Conservation (phyloP, 2,329 filamentous ascomycete genomes). For the Scopulariopsis brevicaulis region DNA sequence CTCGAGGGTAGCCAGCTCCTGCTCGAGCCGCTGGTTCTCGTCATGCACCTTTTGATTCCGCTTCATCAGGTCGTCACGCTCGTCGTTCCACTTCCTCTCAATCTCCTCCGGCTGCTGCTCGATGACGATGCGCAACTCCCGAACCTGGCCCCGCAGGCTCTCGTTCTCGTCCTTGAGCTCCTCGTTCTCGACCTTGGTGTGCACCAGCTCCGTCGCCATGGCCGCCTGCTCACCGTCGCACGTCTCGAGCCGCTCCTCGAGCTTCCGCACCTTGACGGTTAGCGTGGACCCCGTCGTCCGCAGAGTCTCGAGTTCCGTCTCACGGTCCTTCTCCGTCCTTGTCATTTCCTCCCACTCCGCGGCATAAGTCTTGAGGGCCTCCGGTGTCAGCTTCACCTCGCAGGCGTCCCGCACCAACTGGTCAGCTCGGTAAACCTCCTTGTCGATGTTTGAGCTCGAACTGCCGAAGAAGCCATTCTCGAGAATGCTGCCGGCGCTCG, state of each 20-base stretch:
- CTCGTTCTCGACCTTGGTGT: conserved; percentile 87
- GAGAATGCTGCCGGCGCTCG: conserved; percentile 82
- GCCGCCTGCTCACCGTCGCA: conserved; percentile 85
- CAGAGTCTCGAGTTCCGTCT: conserved; percentile 68
- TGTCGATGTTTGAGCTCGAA: conserved; percentile 78
- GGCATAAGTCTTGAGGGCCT: conserved; percentile 71
- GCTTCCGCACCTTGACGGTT: conserved; percentile 63
- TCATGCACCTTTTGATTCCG: conserved; percentile 89
- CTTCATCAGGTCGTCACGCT: conserved; percentile 87
- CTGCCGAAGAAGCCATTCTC: conserved; percentile 97
- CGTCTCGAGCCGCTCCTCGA: conserved; percentile 81
- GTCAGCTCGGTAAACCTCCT: conserved; percentile 92
- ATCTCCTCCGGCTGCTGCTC: conserved; percentile 84
- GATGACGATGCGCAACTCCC: conserved; percentile 75
- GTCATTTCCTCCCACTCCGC: conserved; percentile 89
- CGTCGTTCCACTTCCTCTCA: conserved; percentile 66
- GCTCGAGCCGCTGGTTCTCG: conserved; percentile 79
- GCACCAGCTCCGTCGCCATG: conserved; percentile 82
- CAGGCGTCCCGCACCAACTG: conserved; percentile 89
- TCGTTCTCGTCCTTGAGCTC: conserved; percentile 85
- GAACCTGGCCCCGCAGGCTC: conserved; percentile 71
- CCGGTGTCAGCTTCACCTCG: conserved; percentile 71
- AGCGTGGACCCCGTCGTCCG: conserved; percentile 55
- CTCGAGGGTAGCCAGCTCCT: conserved; percentile 85
- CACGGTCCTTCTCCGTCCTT: conserved; percentile 68